Conservation (phyloP, 2,329 filamentous ascomycete genomes). For the Epichloe scottii region DNA sequence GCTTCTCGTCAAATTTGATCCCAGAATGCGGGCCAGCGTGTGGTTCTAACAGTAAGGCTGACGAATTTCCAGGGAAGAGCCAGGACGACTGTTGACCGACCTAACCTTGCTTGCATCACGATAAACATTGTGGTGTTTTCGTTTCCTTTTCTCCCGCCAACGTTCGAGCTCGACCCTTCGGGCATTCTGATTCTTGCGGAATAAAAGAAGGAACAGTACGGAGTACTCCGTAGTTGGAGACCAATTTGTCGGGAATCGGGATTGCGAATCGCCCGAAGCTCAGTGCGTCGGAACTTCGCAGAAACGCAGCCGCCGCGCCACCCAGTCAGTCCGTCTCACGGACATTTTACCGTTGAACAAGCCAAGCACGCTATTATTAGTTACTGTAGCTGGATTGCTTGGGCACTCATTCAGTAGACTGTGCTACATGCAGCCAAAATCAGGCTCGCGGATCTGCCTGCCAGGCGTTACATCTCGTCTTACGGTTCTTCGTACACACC, state of each 20-base stretch:
- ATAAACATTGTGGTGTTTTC: neutral
- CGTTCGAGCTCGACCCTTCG: too few species aligned
- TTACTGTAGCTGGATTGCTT: too few species aligned
- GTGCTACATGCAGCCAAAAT: too few species aligned
- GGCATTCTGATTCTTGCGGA: neutral
- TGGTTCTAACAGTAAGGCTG: conserved; percentile 9
- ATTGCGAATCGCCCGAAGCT: neutral
- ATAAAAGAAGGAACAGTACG: neutral
- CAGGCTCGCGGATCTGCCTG: too few species aligned
- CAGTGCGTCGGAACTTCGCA: neutral
- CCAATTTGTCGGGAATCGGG: neutral
- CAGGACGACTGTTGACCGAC: conserved; percentile 2
- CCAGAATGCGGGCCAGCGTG: neutral
- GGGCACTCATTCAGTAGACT: too few species aligned
- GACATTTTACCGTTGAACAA: too few species aligned
- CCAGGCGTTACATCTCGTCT: too few species aligned
- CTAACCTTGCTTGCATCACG: neutral
- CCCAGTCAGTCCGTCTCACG: neutral
- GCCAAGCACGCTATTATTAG: neutral
- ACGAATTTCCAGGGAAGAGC: conserved; percentile 9
- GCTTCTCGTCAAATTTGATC: conserved; percentile 1
- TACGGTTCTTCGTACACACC: too few species aligned
- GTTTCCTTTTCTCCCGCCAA: too few species aligned
- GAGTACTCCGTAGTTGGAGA: neutral
- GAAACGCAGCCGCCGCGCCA: neutral